Evolutionary conservation across 345 rosid genomes (phyloP).

Genomic region (Salix caprea): DNA sequence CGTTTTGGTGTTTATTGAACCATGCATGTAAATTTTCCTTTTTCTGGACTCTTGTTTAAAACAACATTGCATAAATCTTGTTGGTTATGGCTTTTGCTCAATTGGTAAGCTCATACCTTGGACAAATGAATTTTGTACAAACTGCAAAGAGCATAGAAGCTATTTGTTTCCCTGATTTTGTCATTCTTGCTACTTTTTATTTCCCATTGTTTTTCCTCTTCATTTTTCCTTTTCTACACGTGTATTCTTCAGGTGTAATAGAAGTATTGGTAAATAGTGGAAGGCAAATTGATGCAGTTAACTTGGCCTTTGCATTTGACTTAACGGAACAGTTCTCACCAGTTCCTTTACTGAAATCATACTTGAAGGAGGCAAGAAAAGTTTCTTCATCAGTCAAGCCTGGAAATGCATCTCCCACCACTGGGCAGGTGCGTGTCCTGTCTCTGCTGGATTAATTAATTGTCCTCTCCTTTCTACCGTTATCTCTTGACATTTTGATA

Average conservation of each 20-base stretch:
- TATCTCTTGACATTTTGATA: neutral
- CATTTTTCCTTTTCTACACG: neutral
- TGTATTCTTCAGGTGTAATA: conserved; percentile 59
- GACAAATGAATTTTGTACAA: neutral
- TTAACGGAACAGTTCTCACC: conserved; percentile 78
- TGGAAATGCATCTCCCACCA: conserved; percentile 48
- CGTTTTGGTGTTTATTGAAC: neutral
- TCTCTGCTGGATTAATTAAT: neutral
- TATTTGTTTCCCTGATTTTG: conserved; percentile 1
- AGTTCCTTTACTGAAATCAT: conserved; percentile 71
- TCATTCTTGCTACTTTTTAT: conserved; percentile 3
- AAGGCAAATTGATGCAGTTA: conserved; percentile 95
- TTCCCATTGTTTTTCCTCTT: neutral
- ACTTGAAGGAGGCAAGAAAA: conserved; percentile 77
- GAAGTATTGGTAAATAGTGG: conserved; percentile 77
- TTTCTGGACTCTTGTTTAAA: neutral
- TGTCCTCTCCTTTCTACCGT: neutral
- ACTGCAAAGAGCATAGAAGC: neutral
- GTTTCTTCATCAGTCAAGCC: conserved; percentile 57
- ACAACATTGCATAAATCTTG: neutral
- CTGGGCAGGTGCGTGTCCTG: conserved; percentile 50
- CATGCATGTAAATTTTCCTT: neutral
- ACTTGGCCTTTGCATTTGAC: conserved; percentile 93
- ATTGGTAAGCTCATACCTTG: neutral
- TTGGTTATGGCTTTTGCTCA: neutral